Evolutionary conservation across 176 grass and related monocot genomes (phyloP), one percentile per base, ranked within the genome.

Genomic region (Chloris gayana): DNA sequence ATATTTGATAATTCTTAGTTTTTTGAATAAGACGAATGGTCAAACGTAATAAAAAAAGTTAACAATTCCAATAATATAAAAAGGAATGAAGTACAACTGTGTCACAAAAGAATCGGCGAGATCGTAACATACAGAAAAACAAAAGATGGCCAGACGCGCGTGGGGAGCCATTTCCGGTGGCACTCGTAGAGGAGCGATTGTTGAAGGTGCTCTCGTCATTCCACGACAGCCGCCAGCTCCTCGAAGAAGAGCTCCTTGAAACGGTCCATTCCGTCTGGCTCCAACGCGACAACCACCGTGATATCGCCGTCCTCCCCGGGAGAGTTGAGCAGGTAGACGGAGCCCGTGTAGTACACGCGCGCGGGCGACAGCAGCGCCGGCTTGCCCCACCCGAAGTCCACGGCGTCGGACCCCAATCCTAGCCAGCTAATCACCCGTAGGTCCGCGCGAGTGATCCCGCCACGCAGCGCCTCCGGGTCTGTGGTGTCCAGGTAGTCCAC

Each of bases 381-480:
- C 63, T 82, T 73, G 13, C 90, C 90, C 90, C 90, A 92, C 47
- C 90, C 90, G 56, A 88, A 88, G 61, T 91, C 89, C 0, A 85
- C 85, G 50, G 88, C 82, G 77, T 91, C 57, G 50, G 74, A 47
- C 56, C 85, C 79, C 86, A 92, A 79, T 69, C 73, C 82, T 29
- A 79, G 69, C 90, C 89, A 91, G 72, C 89, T 92, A 60, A 89
- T 84, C 29, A 86, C 86, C 6, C 83, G 74, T 38, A 92, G 56
- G 83, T 92, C 83, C 44, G 80, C 7, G 46, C 37, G n/a, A n/a
- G n/a, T n/a, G 4, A 85, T 50, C 10, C 83, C 80, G 9, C 82
- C 24, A 14, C 86, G 21, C 3, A 85, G 6, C 51, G 21, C 29
- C 15, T 14, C 53, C 78, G 15, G 18, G 50, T 76, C 86, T 51